Base-by-base conservation (phyloP, 2,329 filamentous ascomycete species). In the Iodosphaeria phyllophila region DNA sequence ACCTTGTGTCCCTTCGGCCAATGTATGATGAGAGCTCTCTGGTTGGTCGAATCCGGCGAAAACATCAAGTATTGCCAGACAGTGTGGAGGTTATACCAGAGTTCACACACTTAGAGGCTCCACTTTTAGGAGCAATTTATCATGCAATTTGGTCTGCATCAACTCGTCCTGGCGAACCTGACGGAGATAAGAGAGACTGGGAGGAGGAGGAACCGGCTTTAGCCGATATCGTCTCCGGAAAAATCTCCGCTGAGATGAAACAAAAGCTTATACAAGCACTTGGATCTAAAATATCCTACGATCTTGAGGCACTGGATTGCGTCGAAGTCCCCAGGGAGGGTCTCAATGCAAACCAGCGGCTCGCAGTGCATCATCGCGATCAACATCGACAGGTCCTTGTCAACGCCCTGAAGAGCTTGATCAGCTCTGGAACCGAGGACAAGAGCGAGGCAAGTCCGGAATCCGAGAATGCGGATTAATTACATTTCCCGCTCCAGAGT, bases 51-150 rank as follows among this genome's bases (percentile, higher is more conserved):
- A 44, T 50, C 1, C 52, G 53, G 26, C 48, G 55, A n/a, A n/a
- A n/a, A n/a, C n/a, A n/a, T n/a, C n/a, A n/a, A n/a, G n/a, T n/a
- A n/a, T 33, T 39, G 5, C 40, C 50, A 4, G 34, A 41, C n/a
- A 34, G 48, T 5, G 28, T 40, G n/a, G 30, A 38, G 0, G 39
- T 50, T 1, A 40, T 56, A 3, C 41, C 47, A 2, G 48, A 49
- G 4, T 62, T 67, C 27, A 44, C 50, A 5, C 57, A 64, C 29
- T 50, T 68, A 6, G 60, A 66, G 35, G 58, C 60, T 24, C 52
- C 54, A 5, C 56, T 70, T 37, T 47, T 65, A n/a, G n/a, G n/a
- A n/a, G n/a, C n/a, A n/a, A n/a, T n/a, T n/a, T n/a, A n/a, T n/a
- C n/a, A n/a, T n/a, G n/a, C n/a, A n/a, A n/a, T n/a, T n/a, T n/a